These are phyloP conservation scores for Stachybotrys elegans DNA, from an alignment of 2,329 filamentous ascomycete species.

Conservation along the genomic window DNA sequence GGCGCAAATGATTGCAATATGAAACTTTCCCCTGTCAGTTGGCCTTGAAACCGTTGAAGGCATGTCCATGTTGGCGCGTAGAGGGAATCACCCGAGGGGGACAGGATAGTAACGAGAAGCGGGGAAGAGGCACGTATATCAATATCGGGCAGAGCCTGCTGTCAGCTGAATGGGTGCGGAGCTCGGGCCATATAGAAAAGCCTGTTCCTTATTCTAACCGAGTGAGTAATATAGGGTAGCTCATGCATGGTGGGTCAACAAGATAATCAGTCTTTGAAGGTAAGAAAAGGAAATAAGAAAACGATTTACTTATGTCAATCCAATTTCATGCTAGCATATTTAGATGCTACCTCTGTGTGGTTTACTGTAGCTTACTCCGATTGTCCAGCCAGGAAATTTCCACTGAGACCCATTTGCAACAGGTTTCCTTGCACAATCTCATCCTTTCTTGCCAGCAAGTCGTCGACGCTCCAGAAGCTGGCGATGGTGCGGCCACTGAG, in stretches of 20 bases:
- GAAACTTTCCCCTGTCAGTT: too few species aligned
- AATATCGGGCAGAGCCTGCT: too few species aligned
- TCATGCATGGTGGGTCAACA: too few species aligned
- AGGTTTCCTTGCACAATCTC: not conserved
- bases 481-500: not conserved
- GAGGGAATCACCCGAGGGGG: too few species aligned
- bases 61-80: too few species aligned
- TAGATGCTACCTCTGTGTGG: not conserved
- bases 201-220: too few species aligned
- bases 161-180: too few species aligned
- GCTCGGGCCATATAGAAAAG: too few species aligned
- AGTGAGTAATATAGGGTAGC: too few species aligned
- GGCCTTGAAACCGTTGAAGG: too few species aligned
- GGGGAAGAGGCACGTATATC: too few species aligned
- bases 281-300: not conserved
- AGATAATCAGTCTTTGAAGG: not conserved
- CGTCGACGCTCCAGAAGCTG: not conserved
- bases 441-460: not conserved
- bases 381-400: not conserved
- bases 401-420: not conserved
- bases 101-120: too few species aligned
- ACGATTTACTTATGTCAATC: not conserved
- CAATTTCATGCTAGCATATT: not conserved
- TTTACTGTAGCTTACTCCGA: not conserved
- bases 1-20: slow-evolving; percentile 13